Conservation (phyloP, 768 basidiomycete genomes). For the Rhizopogon vinicolor region DNA sequence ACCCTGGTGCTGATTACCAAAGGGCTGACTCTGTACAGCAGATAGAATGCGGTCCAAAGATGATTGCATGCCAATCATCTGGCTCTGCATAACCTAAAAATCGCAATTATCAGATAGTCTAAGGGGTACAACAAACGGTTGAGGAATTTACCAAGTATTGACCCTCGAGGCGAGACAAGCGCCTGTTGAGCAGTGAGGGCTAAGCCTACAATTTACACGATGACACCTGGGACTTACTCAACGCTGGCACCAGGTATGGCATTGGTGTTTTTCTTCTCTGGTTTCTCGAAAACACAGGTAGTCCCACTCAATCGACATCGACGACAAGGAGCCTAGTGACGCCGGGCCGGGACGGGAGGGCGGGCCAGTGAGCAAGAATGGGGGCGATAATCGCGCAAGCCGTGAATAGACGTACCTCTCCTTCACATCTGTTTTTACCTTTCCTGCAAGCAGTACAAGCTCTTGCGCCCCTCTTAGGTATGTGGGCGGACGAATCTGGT, state of each 20-base stretch:
- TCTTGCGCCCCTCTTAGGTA: constrained; percentile 85
- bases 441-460: constrained; percentile 88
- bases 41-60: constrained; percentile 79
- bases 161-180: constrained; percentile 78
- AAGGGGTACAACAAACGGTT: background rate
- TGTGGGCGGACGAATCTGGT: constrained; percentile 46
- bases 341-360: constrained; percentile 72
- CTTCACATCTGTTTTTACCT: constrained; percentile 91
- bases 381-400: constrained; percentile 35
- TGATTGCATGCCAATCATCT: constrained; percentile 93
- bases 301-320: constrained; percentile 82
- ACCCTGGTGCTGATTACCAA: constrained; percentile 22
- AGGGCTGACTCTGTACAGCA: constrained; percentile 48
- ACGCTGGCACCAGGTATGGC: constrained; percentile 58
- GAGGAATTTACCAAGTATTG: constrained; percentile 64
- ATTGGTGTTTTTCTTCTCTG: constrained; percentile 77
- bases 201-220: background rate
- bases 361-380: constrained; percentile 58
- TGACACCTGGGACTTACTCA: constrained; percentile 44
- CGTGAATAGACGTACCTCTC: constrained; percentile 57
- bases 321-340: constrained; percentile 78
- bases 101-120: background rate
- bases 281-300: constrained; percentile 85
- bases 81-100: constrained; percentile 80
- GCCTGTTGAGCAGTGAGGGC: constrained; percentile 38